Conservation (phyloP, 139 green algal species). For the Trebouxia sp. region DNA sequence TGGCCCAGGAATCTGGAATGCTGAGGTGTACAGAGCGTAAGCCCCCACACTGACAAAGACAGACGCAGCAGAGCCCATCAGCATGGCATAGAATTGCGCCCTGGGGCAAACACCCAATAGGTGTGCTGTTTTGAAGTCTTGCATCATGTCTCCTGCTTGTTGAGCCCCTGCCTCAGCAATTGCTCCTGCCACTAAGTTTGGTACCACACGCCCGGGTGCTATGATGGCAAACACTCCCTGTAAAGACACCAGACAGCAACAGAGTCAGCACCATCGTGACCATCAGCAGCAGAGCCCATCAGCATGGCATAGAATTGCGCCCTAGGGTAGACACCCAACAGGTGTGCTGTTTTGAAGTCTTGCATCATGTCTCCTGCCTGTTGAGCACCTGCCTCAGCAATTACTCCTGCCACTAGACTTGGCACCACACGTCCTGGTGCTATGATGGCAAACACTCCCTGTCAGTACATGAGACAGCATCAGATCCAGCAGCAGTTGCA, state of each 20-base stretch:
- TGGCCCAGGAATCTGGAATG: slow-evolving; percentile 44
- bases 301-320: slow-evolving; percentile 60
- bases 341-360: slow-evolving; percentile 66
- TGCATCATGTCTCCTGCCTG: slow-evolving; percentile 75
- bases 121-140: slow-evolving; percentile 69
- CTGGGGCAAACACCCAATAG: slow-evolving; percentile 55
- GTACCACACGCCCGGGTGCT: slow-evolving; percentile 51
- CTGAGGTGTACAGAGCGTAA: slow-evolving; percentile 53
- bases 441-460: slow-evolving; percentile 64
- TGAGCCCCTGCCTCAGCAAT: slow-evolving; percentile 63
- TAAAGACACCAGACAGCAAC: neutral
- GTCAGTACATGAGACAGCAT: neutral
- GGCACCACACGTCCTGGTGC: slow-evolving; percentile 53
- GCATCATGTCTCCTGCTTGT: slow-evolving; percentile 72
- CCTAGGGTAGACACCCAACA: slow-evolving; percentile 54
- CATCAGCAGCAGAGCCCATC: slow-evolving; percentile 38
- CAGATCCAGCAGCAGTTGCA: no score
- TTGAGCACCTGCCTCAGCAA: slow-evolving; percentile 61
- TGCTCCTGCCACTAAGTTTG: slow-evolving; percentile 61
- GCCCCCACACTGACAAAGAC: slow-evolving; percentile 49
- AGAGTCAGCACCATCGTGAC: neutral
- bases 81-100: slow-evolving; percentile 57
- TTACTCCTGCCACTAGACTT: slow-evolving; percentile 61
- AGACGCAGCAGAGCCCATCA: slow-evolving; percentile 45
- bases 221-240: slow-evolving; percentile 65